These are phyloP conservation scores for Linderina pennispora DNA, from an alignment of 192 early-diverging fungal genomes.

Conservation along the genomic window DNA sequence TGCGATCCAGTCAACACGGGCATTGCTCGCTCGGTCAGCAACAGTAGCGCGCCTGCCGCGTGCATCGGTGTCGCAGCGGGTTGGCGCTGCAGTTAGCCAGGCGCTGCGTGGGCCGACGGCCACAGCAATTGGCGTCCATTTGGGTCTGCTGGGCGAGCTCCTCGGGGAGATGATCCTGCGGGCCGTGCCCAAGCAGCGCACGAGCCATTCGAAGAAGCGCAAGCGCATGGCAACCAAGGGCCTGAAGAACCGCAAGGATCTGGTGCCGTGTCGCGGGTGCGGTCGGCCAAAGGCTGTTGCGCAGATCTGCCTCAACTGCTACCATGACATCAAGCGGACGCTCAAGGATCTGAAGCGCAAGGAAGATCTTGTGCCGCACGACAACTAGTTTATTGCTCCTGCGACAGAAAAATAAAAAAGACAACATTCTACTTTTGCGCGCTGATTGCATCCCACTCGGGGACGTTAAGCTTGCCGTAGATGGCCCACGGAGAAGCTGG, in stretches of 20 bases:
- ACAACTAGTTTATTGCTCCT: neutral
- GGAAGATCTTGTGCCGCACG: slow-evolving; percentile 5
- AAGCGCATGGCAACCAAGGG: slow-evolving; percentile 76
- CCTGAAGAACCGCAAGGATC: slow-evolving; percentile 62
- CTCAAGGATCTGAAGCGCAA: slow-evolving; percentile 27
- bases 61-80: too few relatives aligned
- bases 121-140: slow-evolving; percentile 12
- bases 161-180: slow-evolving; percentile 58
- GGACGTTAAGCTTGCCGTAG: slow-evolving; percentile 53
- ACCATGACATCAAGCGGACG: slow-evolving; percentile 55
- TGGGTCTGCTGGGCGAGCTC: slow-evolving; percentile 40
- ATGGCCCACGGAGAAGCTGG: slow-evolving; percentile 57
- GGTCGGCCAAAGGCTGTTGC: slow-evolving; percentile 65
- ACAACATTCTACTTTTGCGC: neutral
- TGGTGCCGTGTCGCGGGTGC: slow-evolving; percentile 70
- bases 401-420: neutral
- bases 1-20: slow-evolving; percentile 17
- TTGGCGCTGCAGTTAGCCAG: too few relatives aligned
- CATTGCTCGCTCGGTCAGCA: too few relatives aligned
- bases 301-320: slow-evolving; percentile 75
- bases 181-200: slow-evolving; percentile 91
- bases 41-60: slow-evolving; percentile 9
- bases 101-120: too few relatives aligned
- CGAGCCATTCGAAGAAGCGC: slow-evolving; percentile 86
- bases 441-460: slow-evolving; percentile 21